These are phyloP conservation scores for Penicillium paradoxum DNA, from an alignment of 495 filamentous ascomycete genomes.

Conservation along the genomic window DNA sequence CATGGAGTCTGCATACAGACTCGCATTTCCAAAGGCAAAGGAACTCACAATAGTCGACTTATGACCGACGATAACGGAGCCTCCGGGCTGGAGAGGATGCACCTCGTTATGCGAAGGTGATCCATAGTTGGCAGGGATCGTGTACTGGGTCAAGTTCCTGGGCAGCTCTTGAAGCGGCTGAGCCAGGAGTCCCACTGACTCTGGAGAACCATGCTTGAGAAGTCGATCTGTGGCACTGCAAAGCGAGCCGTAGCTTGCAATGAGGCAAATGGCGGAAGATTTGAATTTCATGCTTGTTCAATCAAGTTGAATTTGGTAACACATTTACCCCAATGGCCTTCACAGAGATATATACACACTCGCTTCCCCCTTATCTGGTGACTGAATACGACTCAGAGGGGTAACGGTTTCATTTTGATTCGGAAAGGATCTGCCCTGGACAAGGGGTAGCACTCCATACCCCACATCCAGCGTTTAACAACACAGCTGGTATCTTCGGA, in stretches of 20 bases:
- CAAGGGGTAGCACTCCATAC: not conserved
- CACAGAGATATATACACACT: not conserved
- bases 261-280: not conserved
- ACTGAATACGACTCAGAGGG: slow-evolving; percentile 2
- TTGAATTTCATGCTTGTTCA: not conserved
- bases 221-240: slow-evolving; percentile 5
- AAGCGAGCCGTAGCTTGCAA: not conserved
- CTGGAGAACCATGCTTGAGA: slow-evolving; percentile 17
- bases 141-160: slow-evolving; percentile 22
- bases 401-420: slow-evolving; percentile 2
- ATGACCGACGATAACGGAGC: slow-evolving; percentile 19
- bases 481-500: not conserved
- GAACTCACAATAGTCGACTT: slow-evolving; percentile 23
- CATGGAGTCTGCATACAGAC: slow-evolving; percentile 23
- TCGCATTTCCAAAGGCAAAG: slow-evolving; percentile 25
- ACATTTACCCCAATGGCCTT: not conserved
- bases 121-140: slow-evolving; percentile 22
- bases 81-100: slow-evolving; percentile 23
- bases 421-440: not conserved
- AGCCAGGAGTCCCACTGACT: slow-evolving; percentile 21
- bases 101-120: slow-evolving; percentile 8
- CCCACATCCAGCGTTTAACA: slow-evolving; percentile 3
- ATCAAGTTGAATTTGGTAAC: not conserved
- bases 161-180: slow-evolving; percentile 17
- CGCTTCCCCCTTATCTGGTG: not conserved